Conservation (phyloP, 495 filamentous ascomycete genomes). For the Saxophila tyrrhenica region DNA sequence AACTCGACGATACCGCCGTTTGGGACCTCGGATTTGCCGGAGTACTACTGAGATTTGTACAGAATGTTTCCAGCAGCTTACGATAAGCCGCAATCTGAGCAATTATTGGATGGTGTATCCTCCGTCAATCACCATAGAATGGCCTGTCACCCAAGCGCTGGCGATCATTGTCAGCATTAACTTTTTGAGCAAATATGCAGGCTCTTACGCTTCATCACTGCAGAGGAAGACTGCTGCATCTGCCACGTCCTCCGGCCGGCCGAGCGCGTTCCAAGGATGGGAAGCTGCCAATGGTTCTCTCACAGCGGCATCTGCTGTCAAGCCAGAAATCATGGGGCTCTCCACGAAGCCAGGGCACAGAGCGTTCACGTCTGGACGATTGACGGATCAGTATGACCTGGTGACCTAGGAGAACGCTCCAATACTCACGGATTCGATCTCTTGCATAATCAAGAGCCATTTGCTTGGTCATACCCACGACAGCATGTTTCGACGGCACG, state of each 20-base stretch:
- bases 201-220: slow-evolving; percentile 21
- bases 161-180: not conserved
- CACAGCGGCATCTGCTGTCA: not conserved
- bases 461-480: slow-evolving; percentile 20
- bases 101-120: slow-evolving; percentile 9
- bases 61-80: too few relatives aligned
- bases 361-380: slow-evolving; percentile 1
- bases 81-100: not conserved
- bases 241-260: slow-evolving; percentile 19
- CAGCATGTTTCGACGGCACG: slow-evolving; percentile 12
- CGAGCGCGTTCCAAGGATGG: slow-evolving; percentile 15
- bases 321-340: slow-evolving; percentile 10
- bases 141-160: slow-evolving; percentile 12
- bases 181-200: not conserved
- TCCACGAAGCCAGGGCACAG: slow-evolving; percentile 14
- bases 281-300: not conserved
- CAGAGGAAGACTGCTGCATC: slow-evolving; percentile 19
- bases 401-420: not conserved
- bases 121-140: slow-evolving; percentile 14
- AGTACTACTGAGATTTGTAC: slow-evolving; percentile 26
- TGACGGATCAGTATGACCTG: not conserved
- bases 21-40: slow-evolving; percentile 45
- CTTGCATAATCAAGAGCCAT: slow-evolving; percentile 20
- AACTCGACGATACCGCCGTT: slow-evolving; percentile 58
- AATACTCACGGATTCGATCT: slow-evolving; percentile 9